Conservation (phyloP, 2,329 filamentous ascomycete genomes). For the Ophiostoma australiae region DNA sequence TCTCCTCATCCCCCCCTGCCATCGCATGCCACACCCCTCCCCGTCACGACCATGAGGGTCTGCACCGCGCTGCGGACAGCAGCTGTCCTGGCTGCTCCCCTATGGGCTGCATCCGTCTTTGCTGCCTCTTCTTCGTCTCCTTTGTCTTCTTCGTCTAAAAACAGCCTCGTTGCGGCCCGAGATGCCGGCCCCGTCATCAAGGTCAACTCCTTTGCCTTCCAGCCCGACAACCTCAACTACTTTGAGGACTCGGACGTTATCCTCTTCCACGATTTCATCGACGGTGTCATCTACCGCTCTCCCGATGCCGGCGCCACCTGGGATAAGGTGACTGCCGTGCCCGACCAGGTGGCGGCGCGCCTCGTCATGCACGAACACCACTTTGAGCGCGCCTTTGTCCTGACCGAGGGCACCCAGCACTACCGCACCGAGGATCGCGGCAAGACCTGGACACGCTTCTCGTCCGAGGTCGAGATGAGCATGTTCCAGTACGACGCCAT, state of each 20-base stretch:
- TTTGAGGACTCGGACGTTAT: slow-evolving; percentile 85
- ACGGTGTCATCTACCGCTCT: slow-evolving; percentile 68
- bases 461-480: slow-evolving; percentile 55
- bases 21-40: slow-evolving; percentile 19
- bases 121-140: slow-evolving; percentile 39
- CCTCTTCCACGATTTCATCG: slow-evolving; percentile 63
- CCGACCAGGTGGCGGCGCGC: slow-evolving; percentile 56
- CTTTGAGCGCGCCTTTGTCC: slow-evolving; percentile 69
- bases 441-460: slow-evolving; percentile 72
- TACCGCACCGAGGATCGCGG: slow-evolving; percentile 81
- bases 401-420: slow-evolving; percentile 65
- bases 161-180: neutral
- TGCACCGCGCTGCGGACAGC: slow-evolving; percentile 43
- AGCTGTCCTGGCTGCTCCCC: slow-evolving; percentile 48
- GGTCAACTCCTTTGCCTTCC: slow-evolving; percentile 59
- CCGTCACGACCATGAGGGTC: slow-evolving; percentile 49
- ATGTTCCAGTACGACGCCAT: slow-evolving; percentile 51
- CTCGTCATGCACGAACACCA: slow-evolving; percentile 77
- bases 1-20: neutral
- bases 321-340: slow-evolving; percentile 60
- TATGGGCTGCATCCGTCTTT: slow-evolving; percentile 32
- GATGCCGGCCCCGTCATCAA: slow-evolving; percentile 56
- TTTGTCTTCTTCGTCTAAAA: neutral
- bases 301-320: slow-evolving; percentile 75
- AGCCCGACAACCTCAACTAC: slow-evolving; percentile 70